Percentiles rank a stretch among this genome's conserved stretches.
Evolutionary conservation across 176 grass and related monocot genomes (phyloP).

Genomic region (Bothriochloa decipiens): DNA sequence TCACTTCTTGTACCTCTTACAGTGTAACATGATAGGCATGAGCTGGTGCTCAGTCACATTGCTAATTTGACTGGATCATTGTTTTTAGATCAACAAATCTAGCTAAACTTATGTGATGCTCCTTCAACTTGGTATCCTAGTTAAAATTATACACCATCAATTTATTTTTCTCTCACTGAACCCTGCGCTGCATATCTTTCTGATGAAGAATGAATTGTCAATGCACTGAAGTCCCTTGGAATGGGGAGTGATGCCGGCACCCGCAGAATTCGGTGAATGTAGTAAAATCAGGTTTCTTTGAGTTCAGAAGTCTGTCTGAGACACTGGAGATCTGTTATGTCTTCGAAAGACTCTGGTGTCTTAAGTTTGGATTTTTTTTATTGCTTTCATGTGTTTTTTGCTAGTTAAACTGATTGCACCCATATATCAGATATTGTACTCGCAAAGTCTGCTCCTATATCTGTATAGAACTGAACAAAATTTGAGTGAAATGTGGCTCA

Average conservation of each 20-base stretch:
- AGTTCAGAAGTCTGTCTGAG: not conserved
- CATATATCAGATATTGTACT: slow-evolving; percentile 5
- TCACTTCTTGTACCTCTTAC: slow-evolving; percentile 41
- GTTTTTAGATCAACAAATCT: not conserved
- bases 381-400: slow-evolving; percentile 14
- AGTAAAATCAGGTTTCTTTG: not conserved
- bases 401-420: slow-evolving; percentile 26
- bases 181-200: slow-evolving; percentile 24
- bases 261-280: slow-evolving; percentile 53
- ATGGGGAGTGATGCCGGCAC: slow-evolving; percentile 57
- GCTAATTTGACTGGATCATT: not conserved
- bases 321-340: slow-evolving; percentile 21
- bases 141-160: not conserved
- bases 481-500: not conserved
- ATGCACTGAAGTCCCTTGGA: slow-evolving; percentile 84
- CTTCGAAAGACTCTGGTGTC: not conserved
- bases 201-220: slow-evolving; percentile 81
- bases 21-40: slow-evolving; percentile 41
- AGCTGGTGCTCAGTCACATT: slow-evolving; percentile 27
- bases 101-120: not conserved
- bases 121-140: not conserved
- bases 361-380: slow-evolving; percentile 21
- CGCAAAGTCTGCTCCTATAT: not conserved
- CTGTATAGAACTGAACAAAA: not conserved
- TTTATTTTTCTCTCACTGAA: slow-evolving; percentile 12